Evolutionary conservation across 257 asterid genomes (phyloP).

Genomic region (Salvia hispanica): DNA sequence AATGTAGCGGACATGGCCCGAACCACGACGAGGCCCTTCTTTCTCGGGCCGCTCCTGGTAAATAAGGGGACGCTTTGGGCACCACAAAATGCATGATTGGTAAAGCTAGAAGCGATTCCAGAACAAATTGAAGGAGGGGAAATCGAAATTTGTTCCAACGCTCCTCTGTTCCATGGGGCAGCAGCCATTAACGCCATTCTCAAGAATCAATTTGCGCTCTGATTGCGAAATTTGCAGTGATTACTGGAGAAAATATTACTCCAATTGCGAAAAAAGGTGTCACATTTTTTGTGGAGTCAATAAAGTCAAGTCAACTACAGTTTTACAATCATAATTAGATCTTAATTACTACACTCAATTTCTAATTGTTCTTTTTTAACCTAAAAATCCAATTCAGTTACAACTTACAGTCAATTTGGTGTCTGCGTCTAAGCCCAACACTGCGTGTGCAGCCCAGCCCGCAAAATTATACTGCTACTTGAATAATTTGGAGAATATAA

Average conservation of each 20-base stretch:
- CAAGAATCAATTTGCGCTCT: not conserved
- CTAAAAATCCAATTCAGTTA: too few relatives aligned
- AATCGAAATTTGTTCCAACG: not conserved
- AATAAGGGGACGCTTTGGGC: not conserved
- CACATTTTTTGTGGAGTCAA: not conserved
- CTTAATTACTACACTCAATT: too few relatives aligned
- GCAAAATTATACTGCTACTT: too few relatives aligned
- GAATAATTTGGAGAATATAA: too few relatives aligned
- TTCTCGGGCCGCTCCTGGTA: constrained; percentile 28
- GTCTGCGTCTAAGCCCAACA: too few relatives aligned
- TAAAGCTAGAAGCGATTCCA: not conserved
- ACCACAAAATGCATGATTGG: not conserved
- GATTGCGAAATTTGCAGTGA: not conserved
- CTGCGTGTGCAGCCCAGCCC: too few relatives aligned
- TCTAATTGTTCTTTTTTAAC: too few relatives aligned
- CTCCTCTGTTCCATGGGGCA: not conserved
- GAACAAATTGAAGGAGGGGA: not conserved
- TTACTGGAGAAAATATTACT: not conserved
- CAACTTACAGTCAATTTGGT: too few relatives aligned
- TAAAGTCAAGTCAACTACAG: not conserved
- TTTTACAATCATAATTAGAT: too few relatives aligned
- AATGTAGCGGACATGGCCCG: constrained; percentile 66
- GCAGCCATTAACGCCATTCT: constrained; percentile 19
- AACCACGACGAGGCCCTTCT: constrained; percentile 34
- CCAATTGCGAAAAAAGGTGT: not conserved